phyloP scores from a whole-genome alignment of 192 early-diverging fungal genomes.

The Martensiomyces pterosporus region DNA sequence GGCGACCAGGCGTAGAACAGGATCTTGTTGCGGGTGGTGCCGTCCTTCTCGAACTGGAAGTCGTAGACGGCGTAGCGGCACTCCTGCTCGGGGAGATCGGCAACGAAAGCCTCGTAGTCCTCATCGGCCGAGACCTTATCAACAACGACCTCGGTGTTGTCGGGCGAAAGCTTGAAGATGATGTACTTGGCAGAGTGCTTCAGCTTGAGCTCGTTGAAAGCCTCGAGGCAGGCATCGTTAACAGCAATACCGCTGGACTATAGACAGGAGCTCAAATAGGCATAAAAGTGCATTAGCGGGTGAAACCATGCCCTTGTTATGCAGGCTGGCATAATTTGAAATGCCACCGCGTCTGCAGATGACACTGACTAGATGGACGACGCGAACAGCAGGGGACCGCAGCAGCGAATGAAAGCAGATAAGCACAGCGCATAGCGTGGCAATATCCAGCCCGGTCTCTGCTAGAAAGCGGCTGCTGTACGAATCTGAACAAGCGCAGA shows the following conservation, averaged over 20 bases:
- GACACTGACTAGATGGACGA: no score
- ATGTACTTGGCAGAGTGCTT: slow-evolving; percentile 52
- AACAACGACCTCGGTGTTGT: slow-evolving; percentile 59
- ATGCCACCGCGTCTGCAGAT: no score
- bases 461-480: no score
- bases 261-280: no score
- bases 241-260: slow-evolving; percentile 68
- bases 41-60: slow-evolving; percentile 66
- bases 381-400: no score
- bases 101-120: slow-evolving; percentile 69
- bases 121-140: slow-evolving; percentile 1
- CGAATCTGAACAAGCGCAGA: no score
- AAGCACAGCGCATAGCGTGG: no score
- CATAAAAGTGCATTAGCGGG: no score
- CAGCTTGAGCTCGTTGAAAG: slow-evolving; percentile 72
- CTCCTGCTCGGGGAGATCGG: slow-evolving; percentile 56
- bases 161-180: slow-evolving; percentile 68
- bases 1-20: slow-evolving; percentile 87
- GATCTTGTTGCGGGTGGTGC: slow-evolving; percentile 73
- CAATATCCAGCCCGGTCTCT: no score
- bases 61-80: slow-evolving; percentile 90
- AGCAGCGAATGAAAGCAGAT: no score
- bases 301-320: no score
- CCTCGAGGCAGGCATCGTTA: slow-evolving; percentile 53
- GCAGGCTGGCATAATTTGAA: background rate